Evolutionary conservation across 345 rosid species (phyloP), one percentile per base, ranked within the genome.

Genomic region (Sisymbrium altissimum): DNA sequence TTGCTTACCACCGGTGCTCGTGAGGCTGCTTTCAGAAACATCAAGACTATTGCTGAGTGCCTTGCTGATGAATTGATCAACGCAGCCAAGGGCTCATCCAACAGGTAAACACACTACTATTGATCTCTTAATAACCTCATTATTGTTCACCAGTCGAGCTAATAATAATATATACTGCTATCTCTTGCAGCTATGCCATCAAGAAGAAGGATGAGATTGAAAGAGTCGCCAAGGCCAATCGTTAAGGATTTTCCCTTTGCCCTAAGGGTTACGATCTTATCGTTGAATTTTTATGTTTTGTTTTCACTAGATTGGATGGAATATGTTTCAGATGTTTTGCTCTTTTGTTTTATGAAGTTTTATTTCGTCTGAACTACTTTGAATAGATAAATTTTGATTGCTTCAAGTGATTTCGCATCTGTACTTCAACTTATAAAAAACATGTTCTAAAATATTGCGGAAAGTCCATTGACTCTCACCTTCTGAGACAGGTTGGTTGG

Each of bases 201-300:
- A 89, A 86, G 80, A 91, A 89, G 81, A 91, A 91, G 81, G 97
- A 91, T 73, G 97, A 87, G 68, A 84, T 91, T 50, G 97, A 91
- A 64, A 86, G 93, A 83, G 96, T 91, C 71, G 93, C 97, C 11
- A 91, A 91, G 83, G 93, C 95, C 49, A 91, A 91, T 66, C 95
- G 93, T 76, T 91, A 73, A 87, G 44, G 72, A n/a, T 10, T 5
- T 45, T 45, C 23, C 21, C 27, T 76, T 64, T 21, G 3, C 41
- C n/a, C 32, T 45, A 58, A 6, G 14, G 19, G 52, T 66, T 67
- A 21, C n/a, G 49, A 46, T 78, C 66, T 45, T 40, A 27, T 46
- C 68, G 33, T n/a, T 29, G 46, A 48, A 25, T 33, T 50, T 27
- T 53, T 35, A 4, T 64, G 67, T 50, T 70, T 49, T 64, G 2